Percentiles rank a stretch among this genome's conserved stretches.
Conservation (phyloP, 129 eudicot genomes). For the Chrysanthemum lavandulifolium region DNA sequence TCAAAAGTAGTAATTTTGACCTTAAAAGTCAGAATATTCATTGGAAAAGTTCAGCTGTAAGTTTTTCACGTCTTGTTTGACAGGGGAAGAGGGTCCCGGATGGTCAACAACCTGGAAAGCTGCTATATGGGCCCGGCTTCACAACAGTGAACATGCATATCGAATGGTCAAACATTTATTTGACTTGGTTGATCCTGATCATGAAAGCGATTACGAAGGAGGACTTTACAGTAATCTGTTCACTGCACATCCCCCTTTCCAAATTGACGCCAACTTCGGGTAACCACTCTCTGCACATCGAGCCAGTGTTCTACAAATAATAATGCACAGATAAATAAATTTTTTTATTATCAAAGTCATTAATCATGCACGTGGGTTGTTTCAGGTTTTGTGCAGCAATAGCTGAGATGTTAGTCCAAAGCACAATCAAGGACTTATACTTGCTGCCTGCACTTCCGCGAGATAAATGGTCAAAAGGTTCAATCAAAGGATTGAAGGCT, state of each 20-base stretch:
- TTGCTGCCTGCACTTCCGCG: slow-evolving; percentile 89
- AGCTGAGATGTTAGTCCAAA: slow-evolving; percentile 93
- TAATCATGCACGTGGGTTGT: slow-evolving; percentile 1
- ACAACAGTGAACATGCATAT: slow-evolving; percentile 73
- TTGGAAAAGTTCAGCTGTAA: not conserved
- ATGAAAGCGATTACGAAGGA: slow-evolving; percentile 63
- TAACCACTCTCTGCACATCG: slow-evolving; percentile 26
- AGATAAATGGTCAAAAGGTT: slow-evolving; percentile 80
- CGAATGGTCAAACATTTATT: slow-evolving; percentile 81
- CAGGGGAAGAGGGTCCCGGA: slow-evolving; percentile 94
- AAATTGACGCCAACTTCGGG: slow-evolving; percentile 96
- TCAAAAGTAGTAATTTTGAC: slow-evolving; percentile 7
- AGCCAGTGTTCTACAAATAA: not conserved
- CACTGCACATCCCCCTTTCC: slow-evolving; percentile 95
- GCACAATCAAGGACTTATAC: slow-evolving; percentile 68
- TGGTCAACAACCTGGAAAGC: slow-evolving; percentile 98
- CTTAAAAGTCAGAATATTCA: not conserved
- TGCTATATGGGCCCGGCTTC: slow-evolving; percentile 83
- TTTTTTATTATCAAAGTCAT: no score
- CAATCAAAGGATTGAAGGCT: slow-evolving; percentile 81
- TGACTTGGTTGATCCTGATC: slow-evolving; percentile 80
- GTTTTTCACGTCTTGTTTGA: slow-evolving; percentile 13
- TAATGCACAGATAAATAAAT: not conserved
- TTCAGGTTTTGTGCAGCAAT: slow-evolving; percentile 76
- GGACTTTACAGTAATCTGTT: slow-evolving; percentile 87